Evolutionary conservation across 2,329 filamentous ascomycete species (phyloP), one percentile per base, ranked within the genome.

Genomic region (Talaromyces sp.): DNA sequence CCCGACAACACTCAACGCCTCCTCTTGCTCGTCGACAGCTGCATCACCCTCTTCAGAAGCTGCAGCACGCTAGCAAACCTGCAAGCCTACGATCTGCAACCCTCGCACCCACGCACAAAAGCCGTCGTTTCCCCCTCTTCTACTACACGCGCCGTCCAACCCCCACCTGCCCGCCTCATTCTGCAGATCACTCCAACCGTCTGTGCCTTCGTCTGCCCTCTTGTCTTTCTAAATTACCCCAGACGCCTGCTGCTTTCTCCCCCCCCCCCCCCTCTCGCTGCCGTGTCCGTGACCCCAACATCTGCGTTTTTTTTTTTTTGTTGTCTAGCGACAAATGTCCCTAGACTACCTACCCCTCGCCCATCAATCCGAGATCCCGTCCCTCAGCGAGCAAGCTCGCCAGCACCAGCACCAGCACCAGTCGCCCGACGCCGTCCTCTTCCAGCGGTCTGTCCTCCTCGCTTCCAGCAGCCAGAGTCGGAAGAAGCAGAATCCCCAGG

Each of bases 301-400:
- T 23, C 31, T 28, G 18, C 23, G n/a, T n/a, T n/a, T 51, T 51
- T 50, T n/a, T 50, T 16, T 50, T 12, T 27, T 16, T 18, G 16
- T 14, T 50, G 18, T 7, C 44, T n/a, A 50, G 18, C 5, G 44
- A 50, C 44, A 50, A 50, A 50, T 12, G 44, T 50, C 44, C n/a
- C 44, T 50, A n/a, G 42, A 47, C 42, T 18, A n/a, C 59, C 2
- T 23, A 27, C 47, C 57, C 16, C 42, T 60, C 28, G 18, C 83
- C 80, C 85, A 87, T 77, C 79, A 81, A 86, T 1, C 23, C 23
- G 23, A 23, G 23, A 23, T 23, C 23, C 23, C 23, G 75, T 80
- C 82, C 70, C 84, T 89, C 74, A 85, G 85, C 72, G 81, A 82
- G 76, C 82, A 88, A 75, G 76, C 89, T 68, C 78, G 82, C 67